A percentile compares a stretch with the other conserved stretches of the same genome.
Conservation (phyloP, 2,329 filamentous ascomycete genomes). For the Botrytis hyacinthi region DNA sequence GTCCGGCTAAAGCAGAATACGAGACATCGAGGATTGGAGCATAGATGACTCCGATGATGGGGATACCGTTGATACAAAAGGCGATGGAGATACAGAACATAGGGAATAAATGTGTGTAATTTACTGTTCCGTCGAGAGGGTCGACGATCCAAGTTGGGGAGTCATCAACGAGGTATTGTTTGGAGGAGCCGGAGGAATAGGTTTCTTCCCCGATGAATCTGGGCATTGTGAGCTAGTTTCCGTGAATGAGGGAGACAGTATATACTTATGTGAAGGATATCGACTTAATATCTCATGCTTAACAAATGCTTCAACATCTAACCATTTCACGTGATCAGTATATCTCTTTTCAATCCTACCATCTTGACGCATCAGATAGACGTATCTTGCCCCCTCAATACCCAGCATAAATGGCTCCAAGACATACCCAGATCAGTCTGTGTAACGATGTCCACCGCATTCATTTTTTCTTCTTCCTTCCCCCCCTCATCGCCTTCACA, state of each 20-base stretch:
- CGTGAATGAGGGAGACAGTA: neutral
- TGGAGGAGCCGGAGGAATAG: slow-evolving; percentile 66
- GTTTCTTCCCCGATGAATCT: slow-evolving; percentile 77
- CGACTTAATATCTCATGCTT: slow-evolving; percentile 54
- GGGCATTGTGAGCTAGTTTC: neutral
- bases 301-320: slow-evolving; percentile 72
- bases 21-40: slow-evolving; percentile 68
- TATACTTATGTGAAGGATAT: slow-evolving; percentile 67
- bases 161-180: slow-evolving; percentile 63
- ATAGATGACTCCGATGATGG: slow-evolving; percentile 69
- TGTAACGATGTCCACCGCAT: slow-evolving; percentile 73
- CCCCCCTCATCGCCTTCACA: slow-evolving; percentile 31
- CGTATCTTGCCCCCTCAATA: neutral
- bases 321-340: slow-evolving; percentile 22
- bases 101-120: slow-evolving; percentile 67
- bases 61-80: slow-evolving; percentile 58
- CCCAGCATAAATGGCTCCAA: neutral
- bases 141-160: slow-evolving; percentile 74
- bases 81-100: slow-evolving; percentile 81
- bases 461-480: slow-evolving; percentile 62
- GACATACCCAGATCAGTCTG: slow-evolving; percentile 67
- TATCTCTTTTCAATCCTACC: neutral
- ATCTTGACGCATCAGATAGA: neutral
- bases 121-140: slow-evolving; percentile 56
- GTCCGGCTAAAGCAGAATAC: slow-evolving; percentile 65